Conservation (phyloP, 129 eudicot species). For the Centella asiatica region DNA sequence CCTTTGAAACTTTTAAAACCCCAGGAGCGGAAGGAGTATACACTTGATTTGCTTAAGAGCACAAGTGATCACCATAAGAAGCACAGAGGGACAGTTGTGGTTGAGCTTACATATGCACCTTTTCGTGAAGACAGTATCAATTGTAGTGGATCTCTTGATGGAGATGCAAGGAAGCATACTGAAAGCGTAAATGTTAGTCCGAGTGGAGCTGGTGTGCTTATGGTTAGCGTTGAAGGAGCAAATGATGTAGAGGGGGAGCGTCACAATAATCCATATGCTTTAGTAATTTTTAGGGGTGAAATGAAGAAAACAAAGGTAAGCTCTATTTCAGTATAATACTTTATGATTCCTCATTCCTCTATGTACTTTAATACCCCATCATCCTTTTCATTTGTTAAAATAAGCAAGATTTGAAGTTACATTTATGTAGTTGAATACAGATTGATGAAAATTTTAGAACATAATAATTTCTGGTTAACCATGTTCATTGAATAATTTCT, state of each 20-base stretch:
- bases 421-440: too few relatives aligned
- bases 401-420: too few relatives aligned
- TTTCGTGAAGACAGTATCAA: constrained; percentile 52
- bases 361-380: too few relatives aligned
- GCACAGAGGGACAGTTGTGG: constrained; percentile 57
- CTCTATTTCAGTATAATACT: not conserved
- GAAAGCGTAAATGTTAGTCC: constrained; percentile 28
- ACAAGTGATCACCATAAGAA: constrained; percentile 48
- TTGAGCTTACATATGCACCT: constrained; percentile 76
- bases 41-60: constrained; percentile 70
- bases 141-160: constrained; percentile 25
- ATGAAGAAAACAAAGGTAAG: constrained; percentile 69
- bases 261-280: constrained; percentile 69
- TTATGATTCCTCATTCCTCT: not conserved
- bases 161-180: constrained; percentile 21
- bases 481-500: too few relatives aligned
- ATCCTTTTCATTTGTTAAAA: too few relatives aligned
- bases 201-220: constrained; percentile 70
- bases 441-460: too few relatives aligned
- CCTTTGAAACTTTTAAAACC: constrained; percentile 68
- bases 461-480: too few relatives aligned
- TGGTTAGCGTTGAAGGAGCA: constrained; percentile 68
- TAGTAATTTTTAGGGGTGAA: constrained; percentile 61
- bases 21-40: constrained; percentile 51
- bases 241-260: constrained; percentile 68